phyloP scores from a whole-genome alignment of 176 grass and related monocot species.

The Bothriochloa decipiens region DNA sequence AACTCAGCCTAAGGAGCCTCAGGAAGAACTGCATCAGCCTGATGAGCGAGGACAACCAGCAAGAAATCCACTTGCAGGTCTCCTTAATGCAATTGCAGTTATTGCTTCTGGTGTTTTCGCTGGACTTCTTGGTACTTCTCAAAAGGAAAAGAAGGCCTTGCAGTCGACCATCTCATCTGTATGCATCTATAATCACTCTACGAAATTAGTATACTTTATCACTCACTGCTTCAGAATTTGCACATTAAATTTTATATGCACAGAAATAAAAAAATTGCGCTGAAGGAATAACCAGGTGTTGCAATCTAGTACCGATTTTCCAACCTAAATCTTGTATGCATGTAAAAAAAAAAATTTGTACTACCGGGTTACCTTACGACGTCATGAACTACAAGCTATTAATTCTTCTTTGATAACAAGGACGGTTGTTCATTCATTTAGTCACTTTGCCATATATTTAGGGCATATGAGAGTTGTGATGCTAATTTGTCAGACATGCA shows the following conservation, averaged over 20 bases:
- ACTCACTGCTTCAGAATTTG: constrained; percentile 20
- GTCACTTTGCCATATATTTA: constrained; percentile 11
- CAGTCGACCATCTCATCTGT: constrained; percentile 71
- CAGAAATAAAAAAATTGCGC: not conserved
- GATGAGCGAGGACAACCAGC: constrained; percentile 44
- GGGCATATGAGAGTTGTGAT: not conserved
- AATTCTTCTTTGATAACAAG: constrained; percentile 2
- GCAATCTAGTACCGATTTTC: constrained; percentile 3
- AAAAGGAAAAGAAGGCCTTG: constrained; percentile 69
- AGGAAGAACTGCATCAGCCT: constrained; percentile 32
- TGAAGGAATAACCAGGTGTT: not conserved
- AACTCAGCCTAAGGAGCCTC: constrained; percentile 38
- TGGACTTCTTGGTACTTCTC: constrained; percentile 78
- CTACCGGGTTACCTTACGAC: not conserved
- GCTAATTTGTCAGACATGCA: constrained; percentile 15
- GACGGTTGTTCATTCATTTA: not conserved
- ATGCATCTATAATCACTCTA: constrained; percentile 53
- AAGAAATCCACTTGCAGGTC: constrained; percentile 61
- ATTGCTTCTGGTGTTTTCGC: constrained; percentile 78
- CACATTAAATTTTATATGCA: not conserved
- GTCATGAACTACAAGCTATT: not conserved
- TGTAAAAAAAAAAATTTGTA: not conserved
- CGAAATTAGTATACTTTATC: constrained; percentile 28
- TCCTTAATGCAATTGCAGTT: constrained; percentile 75
- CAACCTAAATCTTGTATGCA: constrained; percentile 1